These are phyloP conservation scores for Crithidia sp. DNA, from an alignment of 208 protist genomes.

Conservation along the genomic window DNA sequence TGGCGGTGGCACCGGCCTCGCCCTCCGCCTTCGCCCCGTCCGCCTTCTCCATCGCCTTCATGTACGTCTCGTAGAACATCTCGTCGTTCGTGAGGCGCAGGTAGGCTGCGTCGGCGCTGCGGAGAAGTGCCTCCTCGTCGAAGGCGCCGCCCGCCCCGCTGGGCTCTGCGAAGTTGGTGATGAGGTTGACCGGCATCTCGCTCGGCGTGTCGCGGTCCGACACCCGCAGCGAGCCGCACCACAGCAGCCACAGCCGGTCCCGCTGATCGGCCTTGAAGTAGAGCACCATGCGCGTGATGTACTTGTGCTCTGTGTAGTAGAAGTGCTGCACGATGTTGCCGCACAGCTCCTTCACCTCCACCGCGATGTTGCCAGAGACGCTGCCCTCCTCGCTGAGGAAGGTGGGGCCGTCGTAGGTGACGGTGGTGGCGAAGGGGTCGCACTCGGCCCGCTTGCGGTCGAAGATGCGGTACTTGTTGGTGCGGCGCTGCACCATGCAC, in stretches of 20 bases:
- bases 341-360: conserved; percentile 81
- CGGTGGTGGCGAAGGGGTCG: conserved; percentile 72
- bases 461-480: conserved; percentile 77
- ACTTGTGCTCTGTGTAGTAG: conserved; percentile 91
- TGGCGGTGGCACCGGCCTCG: not conserved
- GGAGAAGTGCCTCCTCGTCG: conserved; percentile 63
- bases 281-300: conserved; percentile 91
- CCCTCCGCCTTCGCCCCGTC: conserved; percentile 21
- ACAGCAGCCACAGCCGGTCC: conserved; percentile 83
- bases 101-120: conserved; percentile 58
- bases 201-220: conserved; percentile 66
- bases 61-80: conserved; percentile 83
- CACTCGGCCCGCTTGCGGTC: conserved; percentile 71
- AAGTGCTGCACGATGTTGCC: conserved; percentile 87
- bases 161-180: conserved; percentile 76
- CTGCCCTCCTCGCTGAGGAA: conserved; percentile 82
- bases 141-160: conserved; percentile 27
- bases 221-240: conserved; percentile 83
- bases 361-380: conserved; percentile 75
- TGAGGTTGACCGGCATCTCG: conserved; percentile 85
- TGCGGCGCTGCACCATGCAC: conserved; percentile 85
- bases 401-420: conserved; percentile 88
- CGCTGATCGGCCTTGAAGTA: conserved; percentile 86
- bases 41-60: conserved; percentile 39
- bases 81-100: conserved; percentile 68